These are phyloP conservation scores for Nemania sp. DNA, from an alignment of 2,329 filamentous ascomycete species.

Conservation along the genomic window DNA sequence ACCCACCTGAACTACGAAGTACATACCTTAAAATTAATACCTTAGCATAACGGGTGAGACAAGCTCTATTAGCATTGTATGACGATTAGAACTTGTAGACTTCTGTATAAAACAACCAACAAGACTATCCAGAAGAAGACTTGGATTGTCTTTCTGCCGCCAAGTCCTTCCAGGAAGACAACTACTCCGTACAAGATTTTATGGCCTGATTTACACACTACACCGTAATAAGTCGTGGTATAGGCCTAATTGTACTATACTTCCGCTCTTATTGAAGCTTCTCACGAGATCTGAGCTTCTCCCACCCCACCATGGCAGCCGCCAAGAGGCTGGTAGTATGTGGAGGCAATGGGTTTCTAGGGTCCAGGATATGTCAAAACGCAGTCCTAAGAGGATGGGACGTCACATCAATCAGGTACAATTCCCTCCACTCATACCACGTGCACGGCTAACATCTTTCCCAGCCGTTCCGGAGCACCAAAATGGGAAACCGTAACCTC, in stretches of 20 bases:
- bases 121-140: too few relatives aligned
- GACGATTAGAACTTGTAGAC: too few relatives aligned
- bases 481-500: constrained; percentile 81
- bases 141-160: too few relatives aligned
- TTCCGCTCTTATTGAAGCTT: constrained; percentile 9
- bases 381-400: constrained; percentile 86
- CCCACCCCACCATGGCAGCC: constrained; percentile 49
- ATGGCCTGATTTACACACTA: too few relatives aligned
- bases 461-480: constrained; percentile 86
- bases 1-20: too few relatives aligned
- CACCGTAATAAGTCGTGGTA: too few relatives aligned
- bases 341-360: constrained; percentile 91
- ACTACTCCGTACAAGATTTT: too few relatives aligned
- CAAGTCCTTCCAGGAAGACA: too few relatives aligned
- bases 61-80: constrained; percentile 25
- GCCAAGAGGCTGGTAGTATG: constrained; percentile 85
- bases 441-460: constrained; percentile 24
- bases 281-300: not conserved
- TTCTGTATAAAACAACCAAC: too few relatives aligned
- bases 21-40: too few relatives aligned
- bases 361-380: constrained; percentile 86
- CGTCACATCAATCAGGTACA: constrained; percentile 86
- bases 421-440: not conserved
- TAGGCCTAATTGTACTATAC: too few relatives aligned
- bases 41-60: too few relatives aligned